Percentiles rank a stretch among this genome's conserved stretches.
Evolutionary conservation across 345 rosid genomes (phyloP).

Genomic region (Eucalyptus fibrosa): DNA sequence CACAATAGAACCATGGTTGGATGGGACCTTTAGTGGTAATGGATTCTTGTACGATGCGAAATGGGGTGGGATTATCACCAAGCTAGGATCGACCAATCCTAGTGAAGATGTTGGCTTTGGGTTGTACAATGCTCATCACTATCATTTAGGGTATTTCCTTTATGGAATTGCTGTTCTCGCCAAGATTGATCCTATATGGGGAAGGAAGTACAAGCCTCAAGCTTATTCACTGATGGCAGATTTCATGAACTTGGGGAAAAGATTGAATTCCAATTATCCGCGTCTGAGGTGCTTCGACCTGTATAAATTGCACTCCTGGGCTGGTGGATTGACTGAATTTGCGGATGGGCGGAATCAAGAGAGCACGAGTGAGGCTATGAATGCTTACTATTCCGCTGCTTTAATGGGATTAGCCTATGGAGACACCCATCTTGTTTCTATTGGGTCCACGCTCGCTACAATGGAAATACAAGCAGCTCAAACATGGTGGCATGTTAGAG

Average conservation of each 20-base stretch:
- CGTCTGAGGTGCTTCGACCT: conserved; percentile 80
- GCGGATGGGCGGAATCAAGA: conserved; percentile 80
- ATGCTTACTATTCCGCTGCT: conserved; percentile 84
- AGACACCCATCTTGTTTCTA: too few species aligned
- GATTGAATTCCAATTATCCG: conserved; percentile 38
- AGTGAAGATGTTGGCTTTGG: conserved; percentile 88
- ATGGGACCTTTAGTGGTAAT: conserved; percentile 60
- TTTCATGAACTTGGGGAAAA: conserved; percentile 56
- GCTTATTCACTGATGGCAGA: conserved; percentile 79
- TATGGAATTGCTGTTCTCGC: conserved; percentile 79
- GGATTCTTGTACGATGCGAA: conserved; percentile 66
- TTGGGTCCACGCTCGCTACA: too few species aligned
- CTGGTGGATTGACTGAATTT: conserved; percentile 80
- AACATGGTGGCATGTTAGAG: conserved; percentile 88
- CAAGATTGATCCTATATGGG: conserved; percentile 78
- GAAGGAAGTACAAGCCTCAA: conserved; percentile 62
- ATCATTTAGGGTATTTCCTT: conserved; percentile 79
- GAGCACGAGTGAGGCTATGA: conserved; percentile 87
- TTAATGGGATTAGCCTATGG: conserved; percentile 21
- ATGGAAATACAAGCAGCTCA: conserved; percentile 28
- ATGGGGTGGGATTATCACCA: conserved; percentile 87
- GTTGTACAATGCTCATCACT: conserved; percentile 65
- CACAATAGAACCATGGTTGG: conserved; percentile 76
- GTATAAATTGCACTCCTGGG: conserved; percentile 93
- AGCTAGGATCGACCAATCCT: conserved; percentile 42